A percentile compares a stretch with the other conserved stretches of the same genome.
phyloP scores from a whole-genome alignment of 352 stramenopile genomes.

The Peronosclerospora sorghi region DNA sequence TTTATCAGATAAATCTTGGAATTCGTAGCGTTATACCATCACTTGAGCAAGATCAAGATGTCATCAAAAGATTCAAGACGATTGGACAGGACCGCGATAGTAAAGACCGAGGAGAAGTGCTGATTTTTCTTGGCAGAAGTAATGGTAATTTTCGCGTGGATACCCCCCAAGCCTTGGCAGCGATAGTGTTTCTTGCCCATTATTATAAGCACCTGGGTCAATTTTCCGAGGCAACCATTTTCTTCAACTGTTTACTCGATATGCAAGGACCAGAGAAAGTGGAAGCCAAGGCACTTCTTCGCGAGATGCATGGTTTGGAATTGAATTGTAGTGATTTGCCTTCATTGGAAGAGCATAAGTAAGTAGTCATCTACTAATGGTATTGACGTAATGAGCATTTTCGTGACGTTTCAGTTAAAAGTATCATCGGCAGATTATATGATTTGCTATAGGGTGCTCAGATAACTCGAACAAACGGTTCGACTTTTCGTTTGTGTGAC shows the following conservation, averaged over 20 bases:
- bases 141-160: slow-evolving; percentile 41
- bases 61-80: neutral
- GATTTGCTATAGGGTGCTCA: slow-evolving; percentile 11
- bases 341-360: neutral
- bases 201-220: slow-evolving; percentile 69
- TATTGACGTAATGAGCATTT: neutral
- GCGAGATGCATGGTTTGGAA: slow-evolving; percentile 65
- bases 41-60: slow-evolving; percentile 12
- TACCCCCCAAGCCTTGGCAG: slow-evolving; percentile 45
- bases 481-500: neutral
- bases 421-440: slow-evolving; percentile 15
- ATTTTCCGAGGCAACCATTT: slow-evolving; percentile 43
- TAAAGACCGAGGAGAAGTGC: slow-evolving; percentile 11
- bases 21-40: slow-evolving; percentile 22
- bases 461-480: slow-evolving; percentile 13
- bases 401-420: slow-evolving; percentile 8
- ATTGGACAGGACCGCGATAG: neutral
- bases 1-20: slow-evolving; percentile 59
- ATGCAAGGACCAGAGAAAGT: slow-evolving; percentile 73
- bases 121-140: slow-evolving; percentile 19
- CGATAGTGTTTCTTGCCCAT: slow-evolving; percentile 68
- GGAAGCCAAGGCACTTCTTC: slow-evolving; percentile 68
- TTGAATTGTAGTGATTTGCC: slow-evolving; percentile 11
- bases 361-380: neutral
- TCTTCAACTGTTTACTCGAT: slow-evolving; percentile 70